phyloP scores from a whole-genome alignment of 305 asterid genomes.

The Euphrasia arctica region DNA sequence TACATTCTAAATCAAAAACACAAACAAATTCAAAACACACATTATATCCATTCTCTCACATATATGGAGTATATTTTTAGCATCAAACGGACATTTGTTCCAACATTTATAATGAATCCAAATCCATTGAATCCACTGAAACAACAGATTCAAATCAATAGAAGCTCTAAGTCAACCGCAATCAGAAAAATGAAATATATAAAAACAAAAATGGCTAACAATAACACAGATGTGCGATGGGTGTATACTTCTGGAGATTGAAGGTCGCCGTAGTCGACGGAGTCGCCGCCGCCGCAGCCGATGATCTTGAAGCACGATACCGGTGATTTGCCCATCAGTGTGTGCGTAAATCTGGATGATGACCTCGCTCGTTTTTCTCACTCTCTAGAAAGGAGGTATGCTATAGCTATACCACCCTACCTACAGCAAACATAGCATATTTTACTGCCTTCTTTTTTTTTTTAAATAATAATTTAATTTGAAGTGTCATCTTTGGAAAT shows the following conservation, averaged over 20 bases:
- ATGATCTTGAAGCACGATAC: conserved; percentile 85
- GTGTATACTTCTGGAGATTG: conserved; percentile 57
- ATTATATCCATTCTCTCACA: conserved; percentile 22
- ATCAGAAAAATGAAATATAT: conserved; percentile 15
- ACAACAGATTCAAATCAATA: no score
- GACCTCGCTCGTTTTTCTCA: conserved; percentile 6
- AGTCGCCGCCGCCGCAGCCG: conserved; percentile 61
- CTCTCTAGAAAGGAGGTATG: conserved; percentile 20
- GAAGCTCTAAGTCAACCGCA: background rate
- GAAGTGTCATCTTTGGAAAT: conserved; percentile 39
- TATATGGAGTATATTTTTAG: background rate
- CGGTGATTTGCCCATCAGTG: conserved; percentile 68
- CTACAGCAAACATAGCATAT: conserved; percentile 19
- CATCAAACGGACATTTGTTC: conserved; percentile 12
- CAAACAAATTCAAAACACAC: conserved; percentile 10
- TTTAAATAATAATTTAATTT: conserved; percentile 3
- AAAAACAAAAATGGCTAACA: conserved; percentile 1
- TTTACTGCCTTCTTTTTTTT: background rate
- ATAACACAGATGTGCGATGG: background rate
- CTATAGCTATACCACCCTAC: conserved; percentile 15
- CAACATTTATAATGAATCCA: conserved; percentile 1
- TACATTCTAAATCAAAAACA: conserved; percentile 3
- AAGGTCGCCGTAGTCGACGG: conserved; percentile 73
- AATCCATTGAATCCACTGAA: conserved; percentile 24
- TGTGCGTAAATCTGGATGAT: background rate